Conservation (phyloP, 805 yeast genomes). For the Saturnispora dispora region DNA sequence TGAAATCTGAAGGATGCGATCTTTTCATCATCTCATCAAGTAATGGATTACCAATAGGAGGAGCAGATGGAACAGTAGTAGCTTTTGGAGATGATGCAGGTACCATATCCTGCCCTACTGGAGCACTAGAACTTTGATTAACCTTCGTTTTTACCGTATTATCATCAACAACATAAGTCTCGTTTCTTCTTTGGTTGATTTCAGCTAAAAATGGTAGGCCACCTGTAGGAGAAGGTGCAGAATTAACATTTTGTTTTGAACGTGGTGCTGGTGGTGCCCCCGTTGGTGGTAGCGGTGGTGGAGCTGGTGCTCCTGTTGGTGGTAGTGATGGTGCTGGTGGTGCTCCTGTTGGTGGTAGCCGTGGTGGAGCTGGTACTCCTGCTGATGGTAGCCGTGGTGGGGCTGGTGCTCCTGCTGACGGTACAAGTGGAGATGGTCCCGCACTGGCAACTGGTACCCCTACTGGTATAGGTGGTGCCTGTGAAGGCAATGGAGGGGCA, state of each 20-base stretch:
- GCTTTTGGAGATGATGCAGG: conserved; percentile 11
- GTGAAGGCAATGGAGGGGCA: conserved; percentile 16
- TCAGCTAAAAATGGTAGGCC: conserved; percentile 51
- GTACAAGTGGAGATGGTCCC: conserved; percentile 3
- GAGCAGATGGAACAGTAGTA: conserved; percentile 13
- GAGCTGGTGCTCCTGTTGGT: conserved; percentile 14
- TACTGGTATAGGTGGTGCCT: conserved; percentile 17
- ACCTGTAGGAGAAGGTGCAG: conserved; percentile 25
- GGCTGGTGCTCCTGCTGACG: conserved; percentile 13
- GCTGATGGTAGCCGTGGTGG: conserved; percentile 14
- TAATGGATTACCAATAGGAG: conserved; percentile 11
- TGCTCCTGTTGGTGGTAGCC: conserved; percentile 13
- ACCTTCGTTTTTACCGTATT: conserved; percentile 14
- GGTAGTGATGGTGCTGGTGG: conserved; percentile 21
- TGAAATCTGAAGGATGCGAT: conserved; percentile 15
- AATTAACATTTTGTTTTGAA: conserved; percentile 4
- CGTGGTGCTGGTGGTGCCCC: conserved; percentile 17
- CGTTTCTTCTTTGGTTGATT: conserved; percentile 47
- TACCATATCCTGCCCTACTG: conserved; percentile 14
- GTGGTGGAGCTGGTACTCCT: conserved; percentile 8
- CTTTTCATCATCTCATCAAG: conserved; percentile 11
- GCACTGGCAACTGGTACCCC: no score
- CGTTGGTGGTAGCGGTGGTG: conserved; percentile 17
- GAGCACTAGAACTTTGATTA: conserved; percentile 22
- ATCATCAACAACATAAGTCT: conserved; percentile 39